Evolutionary conservation across 139 green algal species (phyloP), one percentile per base, ranked within the genome.

Genomic region (Closterium sp.): DNA sequence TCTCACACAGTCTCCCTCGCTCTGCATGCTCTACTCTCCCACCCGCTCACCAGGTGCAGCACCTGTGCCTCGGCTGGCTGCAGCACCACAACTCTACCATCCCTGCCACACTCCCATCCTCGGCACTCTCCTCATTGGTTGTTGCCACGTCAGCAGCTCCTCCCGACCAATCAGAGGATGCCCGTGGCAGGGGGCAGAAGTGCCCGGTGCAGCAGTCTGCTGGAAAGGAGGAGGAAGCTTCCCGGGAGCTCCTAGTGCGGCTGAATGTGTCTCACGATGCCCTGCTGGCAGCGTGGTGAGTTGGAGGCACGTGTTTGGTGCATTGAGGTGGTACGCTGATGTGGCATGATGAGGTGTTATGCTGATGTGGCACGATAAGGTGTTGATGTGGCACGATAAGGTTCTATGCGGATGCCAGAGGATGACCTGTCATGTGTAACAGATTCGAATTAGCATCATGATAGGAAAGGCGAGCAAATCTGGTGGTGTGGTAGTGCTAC

Each of bases 11-110:
- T 66, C 9, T 9, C 38, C 19, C 38, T 66, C 38, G 1, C 38
- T 9, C 38, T 66, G 38, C 38, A 10, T 66, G 38, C 38, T 90
- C 97, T 96, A 7, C 95, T 96, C 90, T 98, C 43, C 23, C 43
- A 69, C 43, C 9, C 43, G 12, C 21, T 28, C 19, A 66, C 43
- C 43, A 69, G 43, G 43, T 69, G 43, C 43, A 69, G 12, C 43
- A 69, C 9, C 7, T 28, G 9, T 69, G 43, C 43, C 43, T 25
- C 43, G 9, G 1, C 43, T 69, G 7, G 43, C 23, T 69, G 43
- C 43, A 69, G 12, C 43, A 69, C 43, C 43, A 69, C 43, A 69
- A 28, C 9, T 69, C 43, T 16, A 69, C 43, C 43, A 9, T 69
- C 43, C 9, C 43, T 69, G 43, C 43, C 43, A 69, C 43, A 69